phyloP scores from a whole-genome alignment of 495 filamentous ascomycete genomes.

The Pseudomonodictys pantanalensis region DNA sequence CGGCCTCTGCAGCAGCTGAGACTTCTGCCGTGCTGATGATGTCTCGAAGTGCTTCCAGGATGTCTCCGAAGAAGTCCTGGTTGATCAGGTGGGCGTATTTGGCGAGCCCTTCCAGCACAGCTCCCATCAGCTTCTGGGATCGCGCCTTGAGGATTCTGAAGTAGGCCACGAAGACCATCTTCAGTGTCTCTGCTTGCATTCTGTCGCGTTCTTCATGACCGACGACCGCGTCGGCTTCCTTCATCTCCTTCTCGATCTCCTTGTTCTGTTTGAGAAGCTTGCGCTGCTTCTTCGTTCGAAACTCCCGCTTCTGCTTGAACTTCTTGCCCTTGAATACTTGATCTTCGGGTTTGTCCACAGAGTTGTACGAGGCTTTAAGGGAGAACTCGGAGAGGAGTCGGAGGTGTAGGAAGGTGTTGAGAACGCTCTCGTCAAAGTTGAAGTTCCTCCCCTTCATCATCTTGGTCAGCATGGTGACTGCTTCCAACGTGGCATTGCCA shows the following conservation, averaged over 20 bases:
- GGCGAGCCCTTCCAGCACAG: slow-evolving; percentile 86
- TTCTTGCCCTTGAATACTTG: slow-evolving; percentile 55
- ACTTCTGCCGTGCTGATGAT: slow-evolving; percentile 69
- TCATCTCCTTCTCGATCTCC: slow-evolving; percentile 87
- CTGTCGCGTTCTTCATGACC: slow-evolving; percentile 87
- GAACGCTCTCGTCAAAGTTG: slow-evolving; percentile 72
- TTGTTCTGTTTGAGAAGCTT: slow-evolving; percentile 80
- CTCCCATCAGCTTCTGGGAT: slow-evolving; percentile 79
- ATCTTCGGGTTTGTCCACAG: slow-evolving; percentile 59
- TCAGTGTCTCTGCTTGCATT: slow-evolving; percentile 90
- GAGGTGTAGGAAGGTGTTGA: slow-evolving; percentile 89
- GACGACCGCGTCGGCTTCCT: slow-evolving; percentile 83
- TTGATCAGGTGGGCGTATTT: slow-evolving; percentile 95
- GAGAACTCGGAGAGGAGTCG: slow-evolving; percentile 84
- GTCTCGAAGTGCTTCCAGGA: slow-evolving; percentile 90
- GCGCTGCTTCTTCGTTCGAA: slow-evolving; percentile 70
- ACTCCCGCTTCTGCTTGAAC: slow-evolving; percentile 68
- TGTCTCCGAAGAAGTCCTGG: slow-evolving; percentile 94
- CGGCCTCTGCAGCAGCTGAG: slow-evolving; percentile 40
- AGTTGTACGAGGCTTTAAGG: slow-evolving; percentile 72
- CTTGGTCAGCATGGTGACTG: slow-evolving; percentile 77
- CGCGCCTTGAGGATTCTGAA: slow-evolving; percentile 89
- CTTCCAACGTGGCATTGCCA: slow-evolving; percentile 81
- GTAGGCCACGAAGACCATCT: slow-evolving; percentile 91
- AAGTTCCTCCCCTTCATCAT: slow-evolving; percentile 90